A percentile compares a stretch with the other conserved stretches of the same genome.
These are phyloP conservation scores for Blastocladiella emersonii DNA, from an alignment of 371 early-diverging fungal species.

Conservation along the genomic window DNA sequence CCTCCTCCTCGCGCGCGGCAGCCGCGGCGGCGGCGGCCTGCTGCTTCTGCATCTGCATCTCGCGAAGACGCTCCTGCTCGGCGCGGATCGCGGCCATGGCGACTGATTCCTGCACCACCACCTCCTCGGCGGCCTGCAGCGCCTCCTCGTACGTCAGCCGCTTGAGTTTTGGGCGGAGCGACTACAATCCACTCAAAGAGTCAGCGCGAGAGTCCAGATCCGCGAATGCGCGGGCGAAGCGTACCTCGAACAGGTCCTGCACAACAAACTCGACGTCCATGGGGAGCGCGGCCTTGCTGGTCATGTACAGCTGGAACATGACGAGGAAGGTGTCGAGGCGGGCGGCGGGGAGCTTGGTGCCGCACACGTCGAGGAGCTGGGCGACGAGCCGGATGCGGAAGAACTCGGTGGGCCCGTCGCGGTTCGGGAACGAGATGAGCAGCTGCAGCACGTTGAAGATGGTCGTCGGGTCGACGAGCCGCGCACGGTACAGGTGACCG, in stretches of 20 bases:
- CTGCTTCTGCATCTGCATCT: not conserved
- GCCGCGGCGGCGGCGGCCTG: not conserved
- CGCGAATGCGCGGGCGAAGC: too few relatives aligned
- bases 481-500: conserved; percentile 80
- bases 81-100: too few relatives aligned
- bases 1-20: not conserved
- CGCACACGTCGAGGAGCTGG: conserved; percentile 76
- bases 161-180: not conserved
- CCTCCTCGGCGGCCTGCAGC: too few relatives aligned
- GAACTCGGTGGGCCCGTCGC: conserved; percentile 77
- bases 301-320: conserved; percentile 75
- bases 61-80: too few relatives aligned
- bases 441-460: conserved; percentile 76
- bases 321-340: conserved; percentile 54
- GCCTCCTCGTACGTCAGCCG: not conserved
- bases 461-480: conserved; percentile 60
- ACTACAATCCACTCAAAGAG: too few relatives aligned
- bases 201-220: too few relatives aligned
- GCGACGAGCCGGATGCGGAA: conserved; percentile 85
- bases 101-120: too few relatives aligned
- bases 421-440: conserved; percentile 72
- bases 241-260: conserved; percentile 55
- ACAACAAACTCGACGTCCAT: conserved; percentile 82
- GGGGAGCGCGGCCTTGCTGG: conserved; percentile 60
- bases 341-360: conserved; percentile 64